phyloP scores from a whole-genome alignment of 2,329 filamentous ascomycete species.

The Diaporthe destruens region DNA sequence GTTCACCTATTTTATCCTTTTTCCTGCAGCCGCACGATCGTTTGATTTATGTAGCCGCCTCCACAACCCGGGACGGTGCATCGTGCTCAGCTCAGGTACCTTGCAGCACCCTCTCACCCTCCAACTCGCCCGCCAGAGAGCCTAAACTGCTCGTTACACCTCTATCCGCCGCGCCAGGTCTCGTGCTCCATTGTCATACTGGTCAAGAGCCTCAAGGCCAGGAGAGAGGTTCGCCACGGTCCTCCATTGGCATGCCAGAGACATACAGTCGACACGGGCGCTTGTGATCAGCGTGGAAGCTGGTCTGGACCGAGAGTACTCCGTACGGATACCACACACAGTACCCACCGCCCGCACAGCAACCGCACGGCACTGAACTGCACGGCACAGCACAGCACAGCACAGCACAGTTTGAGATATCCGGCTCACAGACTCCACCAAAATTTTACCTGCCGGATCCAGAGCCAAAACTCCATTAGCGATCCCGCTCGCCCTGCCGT shows the following conservation, averaged over 20 bases:
- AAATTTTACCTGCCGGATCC: slow-evolving; percentile 41
- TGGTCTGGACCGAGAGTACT: slow-evolving; percentile 29
- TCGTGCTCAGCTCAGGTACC: slow-evolving; percentile 35
- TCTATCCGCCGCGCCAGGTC: slow-evolving; percentile 29
- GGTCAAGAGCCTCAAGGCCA: slow-evolving; percentile 32
- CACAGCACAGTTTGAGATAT: slow-evolving; percentile 40
- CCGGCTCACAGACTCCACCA: slow-evolving; percentile 42
- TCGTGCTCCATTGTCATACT: slow-evolving; percentile 36
- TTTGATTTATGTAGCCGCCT: slow-evolving; percentile 44
- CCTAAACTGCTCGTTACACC: slow-evolving; percentile 33
- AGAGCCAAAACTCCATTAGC: slow-evolving; percentile 40
- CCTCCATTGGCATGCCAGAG: slow-evolving; percentile 40
- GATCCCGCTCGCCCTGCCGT: slow-evolving; percentile 41
- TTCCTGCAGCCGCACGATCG: slow-evolving; percentile 39
- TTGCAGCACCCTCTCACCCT: slow-evolving; percentile 24
- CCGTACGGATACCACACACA: too few species aligned
- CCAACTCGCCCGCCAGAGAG: slow-evolving; percentile 11
- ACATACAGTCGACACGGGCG: slow-evolving; percentile 39
- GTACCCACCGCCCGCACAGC: slow-evolving; percentile 23
- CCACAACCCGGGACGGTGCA: slow-evolving; percentile 38
- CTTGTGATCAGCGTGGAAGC: slow-evolving; percentile 39
- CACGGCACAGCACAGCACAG: slow-evolving; percentile 17
- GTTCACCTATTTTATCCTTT: slow-evolving; percentile 26
- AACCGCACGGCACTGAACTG: slow-evolving; percentile 38
- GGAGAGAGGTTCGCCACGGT: neutral